Percentiles rank a stretch among this genome's conserved stretches.
These are phyloP conservation scores for Nakazawaea ernobii DNA, from an alignment of 805 yeast species.

Conservation along the genomic window DNA sequence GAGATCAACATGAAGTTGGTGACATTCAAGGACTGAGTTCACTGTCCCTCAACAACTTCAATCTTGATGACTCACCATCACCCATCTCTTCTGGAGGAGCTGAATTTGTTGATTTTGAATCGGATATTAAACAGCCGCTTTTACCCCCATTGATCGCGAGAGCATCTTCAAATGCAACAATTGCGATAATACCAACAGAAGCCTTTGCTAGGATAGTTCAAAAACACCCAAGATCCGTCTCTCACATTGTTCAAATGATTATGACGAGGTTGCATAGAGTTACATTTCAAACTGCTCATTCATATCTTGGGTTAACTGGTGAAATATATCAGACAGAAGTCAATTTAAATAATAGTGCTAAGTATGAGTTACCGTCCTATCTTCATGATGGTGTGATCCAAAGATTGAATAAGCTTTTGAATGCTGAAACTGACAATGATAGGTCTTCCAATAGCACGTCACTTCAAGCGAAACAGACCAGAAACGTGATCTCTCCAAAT, in stretches of 20 bases:
- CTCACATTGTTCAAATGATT: constrained; percentile 92
- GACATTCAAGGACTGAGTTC: background rate
- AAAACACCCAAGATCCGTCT: constrained; percentile 82
- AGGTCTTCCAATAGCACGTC: background rate
- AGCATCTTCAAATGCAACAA: constrained; percentile 71
- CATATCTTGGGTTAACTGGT: constrained; percentile 75
- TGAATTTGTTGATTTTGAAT: background rate
- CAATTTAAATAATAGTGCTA: constrained; percentile 45
- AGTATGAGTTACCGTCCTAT: constrained; percentile 56
- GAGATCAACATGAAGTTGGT: background rate
- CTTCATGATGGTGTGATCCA: constrained; percentile 52
- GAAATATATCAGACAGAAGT: constrained; percentile 78
- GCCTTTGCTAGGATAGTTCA: constrained; percentile 69
- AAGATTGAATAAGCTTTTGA: constrained; percentile 24
- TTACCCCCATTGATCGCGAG: constrained; percentile 51
- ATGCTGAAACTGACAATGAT: background rate
- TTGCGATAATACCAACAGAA: constrained; percentile 85
- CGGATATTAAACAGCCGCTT: constrained; percentile 1
- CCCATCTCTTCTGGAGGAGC: background rate
- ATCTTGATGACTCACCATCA: constrained; percentile 13
- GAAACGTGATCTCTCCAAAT: background rate
- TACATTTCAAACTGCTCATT: constrained; percentile 85
- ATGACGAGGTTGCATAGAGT: constrained; percentile 82
- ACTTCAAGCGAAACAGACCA: background rate
- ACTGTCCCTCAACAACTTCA: constrained; percentile 13